Evolutionary conservation across 306 rosid species (phyloP).

Genomic region (Prunus campanulata): DNA sequence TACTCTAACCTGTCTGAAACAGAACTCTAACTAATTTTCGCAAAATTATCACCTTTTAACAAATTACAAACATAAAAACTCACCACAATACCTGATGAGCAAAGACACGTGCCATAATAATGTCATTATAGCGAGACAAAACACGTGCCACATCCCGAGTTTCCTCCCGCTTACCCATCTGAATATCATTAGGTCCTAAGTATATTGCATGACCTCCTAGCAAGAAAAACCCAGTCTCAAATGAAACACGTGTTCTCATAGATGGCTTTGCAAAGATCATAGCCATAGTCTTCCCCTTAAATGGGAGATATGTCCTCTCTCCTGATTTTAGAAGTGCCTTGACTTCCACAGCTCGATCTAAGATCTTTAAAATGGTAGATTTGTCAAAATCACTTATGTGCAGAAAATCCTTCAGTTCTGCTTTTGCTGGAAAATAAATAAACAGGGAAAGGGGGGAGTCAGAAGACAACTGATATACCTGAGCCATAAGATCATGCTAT

Average conservation of each 20-base stretch:
- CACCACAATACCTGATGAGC: constrained; percentile 89
- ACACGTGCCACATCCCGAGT: constrained; percentile 93
- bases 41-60: not conserved
- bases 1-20: not conserved
- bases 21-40: not conserved
- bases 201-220: constrained; percentile 93
- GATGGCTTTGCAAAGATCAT: constrained; percentile 98
- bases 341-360: constrained; percentile 77
- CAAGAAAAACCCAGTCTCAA: constrained; percentile 83
- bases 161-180: constrained; percentile 98
- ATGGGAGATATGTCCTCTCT: constrained; percentile 74
- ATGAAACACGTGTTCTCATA: constrained; percentile 93
- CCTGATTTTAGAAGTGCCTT: constrained; percentile 83
- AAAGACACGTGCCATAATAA: constrained; percentile 93
- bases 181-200: constrained; percentile 91
- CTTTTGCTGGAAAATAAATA: constrained; percentile 35
- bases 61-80: constrained; percentile 30
- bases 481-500: not conserved
- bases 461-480: not conserved
- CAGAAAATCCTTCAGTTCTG: constrained; percentile 68
- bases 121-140: constrained; percentile 77
- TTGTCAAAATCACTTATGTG: constrained; percentile 81
- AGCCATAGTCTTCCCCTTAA: constrained; percentile 89
- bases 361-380: constrained; percentile 67
- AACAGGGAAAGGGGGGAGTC: not conserved